Percentiles rank a stretch among this genome's conserved stretches.
Conservation (phyloP, 2,329 filamentous ascomycete genomes). For the Dothistroma septosporum region DNA sequence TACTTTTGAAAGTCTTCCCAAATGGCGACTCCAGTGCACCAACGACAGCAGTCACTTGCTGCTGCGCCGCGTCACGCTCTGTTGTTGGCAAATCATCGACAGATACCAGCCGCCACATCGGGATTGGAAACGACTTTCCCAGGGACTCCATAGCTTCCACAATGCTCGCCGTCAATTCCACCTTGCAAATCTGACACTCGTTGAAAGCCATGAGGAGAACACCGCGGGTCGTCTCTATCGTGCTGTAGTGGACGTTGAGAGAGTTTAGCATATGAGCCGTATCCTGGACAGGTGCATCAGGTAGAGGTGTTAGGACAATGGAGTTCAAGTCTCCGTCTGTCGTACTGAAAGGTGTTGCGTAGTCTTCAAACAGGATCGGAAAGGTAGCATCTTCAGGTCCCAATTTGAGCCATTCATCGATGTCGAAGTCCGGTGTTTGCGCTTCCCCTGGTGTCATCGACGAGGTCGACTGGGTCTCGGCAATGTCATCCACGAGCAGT, state of each 20-base stretch:
- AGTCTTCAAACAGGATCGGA: slow-evolving; percentile 6
- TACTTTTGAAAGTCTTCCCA: background rate
- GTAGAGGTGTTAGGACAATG: background rate
- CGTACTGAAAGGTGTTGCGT: background rate
- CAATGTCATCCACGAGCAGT: background rate
- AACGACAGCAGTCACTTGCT: slow-evolving; percentile 6
- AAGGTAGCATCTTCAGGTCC: slow-evolving; percentile 3
- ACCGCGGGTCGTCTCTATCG: slow-evolving; percentile 8
- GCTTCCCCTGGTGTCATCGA: background rate
- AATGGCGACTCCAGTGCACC: slow-evolving; percentile 10
- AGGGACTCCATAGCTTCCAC: slow-evolving; percentile 9
- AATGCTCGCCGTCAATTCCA: slow-evolving; percentile 8
- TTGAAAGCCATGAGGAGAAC: slow-evolving; percentile 14
- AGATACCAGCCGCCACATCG: background rate
- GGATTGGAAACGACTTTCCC: slow-evolving; percentile 3
- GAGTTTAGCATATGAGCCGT: background rate
- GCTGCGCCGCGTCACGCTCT: background rate
- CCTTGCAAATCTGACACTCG: slow-evolving; percentile 9
- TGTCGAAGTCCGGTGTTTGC: slow-evolving; percentile 1
- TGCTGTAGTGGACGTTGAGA: slow-evolving; percentile 9
- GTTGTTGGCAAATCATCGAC: slow-evolving; percentile 1
- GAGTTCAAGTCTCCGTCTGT: background rate
- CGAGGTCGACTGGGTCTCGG: background rate
- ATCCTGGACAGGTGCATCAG: background rate
- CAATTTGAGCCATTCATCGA: slow-evolving; percentile 8